Percentiles rank a stretch among this genome's conserved stretches.
These are phyloP conservation scores for Fusarium sulawesiense DNA, from an alignment of 2,329 filamentous ascomycete genomes.

Conservation along the genomic window DNA sequence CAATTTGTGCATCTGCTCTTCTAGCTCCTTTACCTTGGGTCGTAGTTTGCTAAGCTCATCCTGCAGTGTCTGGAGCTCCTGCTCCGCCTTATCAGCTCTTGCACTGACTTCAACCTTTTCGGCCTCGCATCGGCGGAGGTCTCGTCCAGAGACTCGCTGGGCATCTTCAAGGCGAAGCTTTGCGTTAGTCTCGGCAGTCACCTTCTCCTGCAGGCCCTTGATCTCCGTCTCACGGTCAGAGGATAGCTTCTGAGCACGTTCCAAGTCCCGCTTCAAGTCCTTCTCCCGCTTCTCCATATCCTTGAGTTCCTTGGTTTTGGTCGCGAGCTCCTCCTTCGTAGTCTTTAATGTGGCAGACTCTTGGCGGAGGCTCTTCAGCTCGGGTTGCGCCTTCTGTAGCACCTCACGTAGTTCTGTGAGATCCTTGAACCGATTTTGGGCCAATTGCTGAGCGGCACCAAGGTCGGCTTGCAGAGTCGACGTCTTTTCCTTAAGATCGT, in stretches of 20 bases:
- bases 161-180: constrained; percentile 83
- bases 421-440: constrained; percentile 89
- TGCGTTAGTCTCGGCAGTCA: constrained; percentile 77
- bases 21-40: constrained; percentile 71
- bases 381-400: constrained; percentile 85
- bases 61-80: constrained; percentile 77
- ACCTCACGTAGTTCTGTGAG: constrained; percentile 82
- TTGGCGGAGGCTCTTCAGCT: constrained; percentile 80
- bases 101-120: constrained; percentile 84
- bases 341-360: constrained; percentile 81
- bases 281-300: constrained; percentile 85
- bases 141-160: constrained; percentile 77
- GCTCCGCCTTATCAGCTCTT: constrained; percentile 74
- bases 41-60: constrained; percentile 78
- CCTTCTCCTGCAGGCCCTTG: constrained; percentile 79
- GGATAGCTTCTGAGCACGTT: constrained; percentile 74
- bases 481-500: constrained; percentile 77
- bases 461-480: constrained; percentile 82
- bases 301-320: constrained; percentile 70
- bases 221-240: constrained; percentile 83
- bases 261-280: constrained; percentile 80
- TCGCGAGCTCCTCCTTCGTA: constrained; percentile 78
- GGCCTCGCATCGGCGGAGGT: constrained; percentile 80
- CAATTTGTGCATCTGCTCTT: constrained; percentile 77
- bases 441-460: constrained; percentile 85